A percentile compares a stretch with the other conserved stretches of the same genome.
phyloP scores from a whole-genome alignment of 306 rosid species.

The Trifolium subterraneum region DNA sequence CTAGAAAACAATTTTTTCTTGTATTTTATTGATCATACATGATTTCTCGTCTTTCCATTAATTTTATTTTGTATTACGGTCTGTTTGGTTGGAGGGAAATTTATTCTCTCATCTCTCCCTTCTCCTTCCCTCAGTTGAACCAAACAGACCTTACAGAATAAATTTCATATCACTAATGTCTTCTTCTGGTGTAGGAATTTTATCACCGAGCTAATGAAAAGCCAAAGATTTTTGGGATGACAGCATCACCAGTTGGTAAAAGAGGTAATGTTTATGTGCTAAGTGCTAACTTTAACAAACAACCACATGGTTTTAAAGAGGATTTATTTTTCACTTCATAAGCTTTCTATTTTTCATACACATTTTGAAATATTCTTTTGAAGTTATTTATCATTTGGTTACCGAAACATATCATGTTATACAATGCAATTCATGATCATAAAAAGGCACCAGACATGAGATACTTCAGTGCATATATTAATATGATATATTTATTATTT shows the following conservation, averaged over 20 bases:
- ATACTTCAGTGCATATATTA: constrained; percentile 5
- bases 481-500: not conserved
- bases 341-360: not conserved
- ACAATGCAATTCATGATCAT: not conserved
- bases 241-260: constrained; percentile 84
- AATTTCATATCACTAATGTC: too few species aligned
- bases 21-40: constrained; percentile 25
- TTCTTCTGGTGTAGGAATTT: constrained; percentile 72
- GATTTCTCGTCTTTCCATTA: constrained; percentile 24
- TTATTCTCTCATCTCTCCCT: too few species aligned
- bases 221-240: constrained; percentile 94
- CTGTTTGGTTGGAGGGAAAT: not conserved
- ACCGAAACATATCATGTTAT: not conserved
- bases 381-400: constrained; percentile 22
- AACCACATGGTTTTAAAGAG: constrained; percentile 2
- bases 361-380: constrained; percentile 11
- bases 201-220: constrained; percentile 73
- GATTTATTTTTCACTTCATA: not conserved
- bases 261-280: constrained; percentile 59
- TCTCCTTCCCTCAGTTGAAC: too few species aligned
- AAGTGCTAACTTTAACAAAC: constrained; percentile 27
- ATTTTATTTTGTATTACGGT: not conserved
- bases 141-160: too few species aligned
- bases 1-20: constrained; percentile 23
- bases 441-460: not conserved